phyloP scores from a whole-genome alignment of 2,329 filamentous ascomycete genomes.

The Monosporascus sp. region DNA sequence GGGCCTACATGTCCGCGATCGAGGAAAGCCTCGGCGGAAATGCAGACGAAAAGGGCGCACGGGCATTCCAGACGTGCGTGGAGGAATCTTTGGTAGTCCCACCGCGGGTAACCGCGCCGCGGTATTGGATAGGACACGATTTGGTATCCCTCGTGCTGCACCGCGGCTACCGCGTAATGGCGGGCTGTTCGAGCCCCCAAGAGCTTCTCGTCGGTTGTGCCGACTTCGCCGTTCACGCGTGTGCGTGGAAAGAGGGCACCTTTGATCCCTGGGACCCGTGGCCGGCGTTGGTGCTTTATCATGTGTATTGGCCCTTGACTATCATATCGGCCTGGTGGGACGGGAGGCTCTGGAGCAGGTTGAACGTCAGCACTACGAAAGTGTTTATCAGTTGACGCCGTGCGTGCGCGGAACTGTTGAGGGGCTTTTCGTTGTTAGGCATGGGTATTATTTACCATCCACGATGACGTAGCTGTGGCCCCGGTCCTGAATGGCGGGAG shows the following conservation, averaged over 20 bases:
- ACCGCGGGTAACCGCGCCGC: slow-evolving; percentile 19
- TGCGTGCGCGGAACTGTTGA: no score
- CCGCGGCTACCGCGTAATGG: slow-evolving; percentile 31
- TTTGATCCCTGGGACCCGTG: slow-evolving; percentile 50
- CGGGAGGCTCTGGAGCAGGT: slow-evolving; percentile 53
- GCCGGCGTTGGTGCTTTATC: slow-evolving; percentile 52
- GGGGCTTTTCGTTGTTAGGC: no score
- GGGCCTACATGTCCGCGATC: slow-evolving; percentile 48
- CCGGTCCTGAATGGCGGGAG: no score
- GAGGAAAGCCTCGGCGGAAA: slow-evolving; percentile 7
- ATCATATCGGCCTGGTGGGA: slow-evolving; percentile 41
- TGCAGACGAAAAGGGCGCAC: background rate
- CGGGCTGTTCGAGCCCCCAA: slow-evolving; percentile 12
- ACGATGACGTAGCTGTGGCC: no score
- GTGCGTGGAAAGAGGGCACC: slow-evolving; percentile 49
- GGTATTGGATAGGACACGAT: slow-evolving; percentile 67
- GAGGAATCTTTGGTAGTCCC: slow-evolving; percentile 10
- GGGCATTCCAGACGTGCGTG: no score
- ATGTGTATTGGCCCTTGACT: slow-evolving; percentile 48
- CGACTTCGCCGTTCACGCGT: slow-evolving; percentile 31
- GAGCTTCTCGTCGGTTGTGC: slow-evolving; percentile 16
- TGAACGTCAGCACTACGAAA: slow-evolving; percentile 62
- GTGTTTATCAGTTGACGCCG: slow-evolving; percentile 9
- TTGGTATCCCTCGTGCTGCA: slow-evolving; percentile 46
- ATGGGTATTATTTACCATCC: no score